Conservation (phyloP, 2,329 filamentous ascomycete genomes). For the Fusarium euwallaceae region DNA sequence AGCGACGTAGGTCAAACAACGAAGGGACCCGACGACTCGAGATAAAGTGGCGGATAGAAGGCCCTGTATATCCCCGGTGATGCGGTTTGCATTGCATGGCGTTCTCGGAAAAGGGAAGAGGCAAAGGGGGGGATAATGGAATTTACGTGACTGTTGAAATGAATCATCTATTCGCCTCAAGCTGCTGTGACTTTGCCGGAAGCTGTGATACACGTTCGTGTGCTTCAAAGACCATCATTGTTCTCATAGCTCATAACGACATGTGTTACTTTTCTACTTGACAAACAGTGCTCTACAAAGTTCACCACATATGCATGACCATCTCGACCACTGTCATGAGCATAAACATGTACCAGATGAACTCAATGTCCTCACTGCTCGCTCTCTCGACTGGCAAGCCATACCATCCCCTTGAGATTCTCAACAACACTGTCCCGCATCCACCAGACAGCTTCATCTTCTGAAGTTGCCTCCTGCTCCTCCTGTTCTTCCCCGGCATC, state of each 20-base stretch:
- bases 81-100: conserved; percentile 58
- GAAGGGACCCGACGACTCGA: conserved; percentile 22
- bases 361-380: conserved; percentile 39
- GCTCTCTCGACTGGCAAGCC: conserved; percentile 60
- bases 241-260: conserved; percentile 37
- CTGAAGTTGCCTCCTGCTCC: conserved; percentile 38
- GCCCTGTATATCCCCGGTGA: conserved; percentile 51
- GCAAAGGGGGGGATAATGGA: conserved; percentile 50
- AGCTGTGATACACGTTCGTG: too few species aligned
- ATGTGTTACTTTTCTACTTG: conserved; percentile 8
- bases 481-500: conserved; percentile 35
- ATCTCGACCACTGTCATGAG: neutral
- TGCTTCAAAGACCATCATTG: conserved; percentile 20
- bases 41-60: conserved; percentile 37
- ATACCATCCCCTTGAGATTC: conserved; percentile 66
- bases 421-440: conserved; percentile 68
- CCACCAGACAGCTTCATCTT: conserved; percentile 63
- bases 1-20: conserved; percentile 33
- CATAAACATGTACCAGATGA: neutral
- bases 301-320: neutral
- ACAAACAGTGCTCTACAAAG: neutral
- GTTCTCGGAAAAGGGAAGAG: conserved; percentile 52
- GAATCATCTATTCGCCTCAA: conserved; percentile 42
- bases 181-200: neutral
- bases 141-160: conserved; percentile 49